Evolutionary conservation across 1,284 basidiomycete genomes (phyloP), one percentile per base, ranked within the genome.

Genomic region (Meripilus lineatus): DNA sequence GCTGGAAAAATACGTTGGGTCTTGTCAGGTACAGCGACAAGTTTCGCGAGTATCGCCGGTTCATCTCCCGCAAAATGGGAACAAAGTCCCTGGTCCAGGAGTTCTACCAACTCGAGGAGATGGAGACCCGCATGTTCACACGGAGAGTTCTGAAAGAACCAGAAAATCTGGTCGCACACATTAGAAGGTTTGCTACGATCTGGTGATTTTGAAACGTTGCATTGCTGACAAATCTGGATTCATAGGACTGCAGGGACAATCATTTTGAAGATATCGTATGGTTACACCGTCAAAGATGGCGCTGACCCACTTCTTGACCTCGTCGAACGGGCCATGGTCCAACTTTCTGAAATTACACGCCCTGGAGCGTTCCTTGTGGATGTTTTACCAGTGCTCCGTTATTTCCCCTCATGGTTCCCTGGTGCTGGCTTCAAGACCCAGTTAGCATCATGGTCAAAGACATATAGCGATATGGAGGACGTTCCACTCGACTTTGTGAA

Each of bases 51-150:
- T 64, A 68, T 44, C 58, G 70, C 3, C 47, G 51, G 23, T 44
- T 52, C 10, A 21, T 43, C 28, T 6, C 10, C 21, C 32, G 33
- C 4, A 7, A 36, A 5, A 37, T 43, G 13, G 42, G 42, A 20
- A 37, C 13, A 10, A 21, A 26, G 10, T 4, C 42, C n/a, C 5
- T 5, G 8, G 6, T 37, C 5, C n/a, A 22, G 22, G 54, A 61
- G 2, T 84, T 81, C 52, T 62, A 75, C 38, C 74, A 74, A 0
- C 64, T 81, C 25, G 64, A 83, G 30, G 58, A 69, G 50, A 64
- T 66, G 20, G 71, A 72, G 52, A 81, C 55, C 6, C 48, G 45
- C 35, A 38, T 38, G 24, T 55, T 57, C 35, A 50, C 59, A 24
- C 46, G 38, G 10, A 44, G 47, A 24, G 37, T 57, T n/a, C 40